Conservation (phyloP, 2,329 filamentous ascomycete species). For the Coniochaeta hoffmannii region DNA sequence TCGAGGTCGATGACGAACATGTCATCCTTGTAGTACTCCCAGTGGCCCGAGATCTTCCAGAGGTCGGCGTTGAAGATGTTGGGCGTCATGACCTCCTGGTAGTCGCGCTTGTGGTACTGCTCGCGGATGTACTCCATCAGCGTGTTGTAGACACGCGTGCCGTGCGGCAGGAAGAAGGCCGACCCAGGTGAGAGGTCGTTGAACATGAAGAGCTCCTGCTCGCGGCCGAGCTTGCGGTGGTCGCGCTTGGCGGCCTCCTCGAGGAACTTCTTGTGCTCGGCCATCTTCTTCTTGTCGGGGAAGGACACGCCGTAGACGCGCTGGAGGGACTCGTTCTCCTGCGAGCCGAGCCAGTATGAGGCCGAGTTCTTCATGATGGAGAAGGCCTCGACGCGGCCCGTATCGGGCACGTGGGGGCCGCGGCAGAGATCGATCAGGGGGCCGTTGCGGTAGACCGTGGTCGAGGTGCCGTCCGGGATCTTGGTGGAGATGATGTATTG, state of each 20-base stretch:
- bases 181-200: constrained; percentile 89
- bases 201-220: constrained; percentile 98
- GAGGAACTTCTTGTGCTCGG: constrained; percentile 88
- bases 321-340: constrained; percentile 89
- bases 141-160: constrained; percentile 88
- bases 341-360: constrained; percentile 87
- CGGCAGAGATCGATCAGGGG: constrained; percentile 94
- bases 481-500: constrained; percentile 94
- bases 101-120: constrained; percentile 89
- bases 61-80: constrained; percentile 93
- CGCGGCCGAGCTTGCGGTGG: constrained; percentile 85
- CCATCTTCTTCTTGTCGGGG: constrained; percentile 91
- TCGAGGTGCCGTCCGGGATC: constrained; percentile 79
- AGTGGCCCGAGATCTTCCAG: constrained; percentile 94
- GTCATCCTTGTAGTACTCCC: constrained; percentile 89
- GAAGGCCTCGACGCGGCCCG: constrained; percentile 89
- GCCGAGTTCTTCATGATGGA: constrained; percentile 70
- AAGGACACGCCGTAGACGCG: constrained; percentile 94
- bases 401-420: constrained; percentile 90
- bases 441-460: constrained; percentile 90
- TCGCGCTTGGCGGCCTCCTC: constrained; percentile 98
- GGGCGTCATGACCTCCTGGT: constrained; percentile 90
- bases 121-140: constrained; percentile 73
- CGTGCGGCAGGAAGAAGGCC: constrained; percentile 86
- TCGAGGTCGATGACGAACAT: constrained; percentile 75